Evolutionary conservation across 2,329 filamentous ascomycete genomes (phyloP), one percentile per base, ranked within the genome.

Genomic region (Pestalotiopsis sp.): DNA sequence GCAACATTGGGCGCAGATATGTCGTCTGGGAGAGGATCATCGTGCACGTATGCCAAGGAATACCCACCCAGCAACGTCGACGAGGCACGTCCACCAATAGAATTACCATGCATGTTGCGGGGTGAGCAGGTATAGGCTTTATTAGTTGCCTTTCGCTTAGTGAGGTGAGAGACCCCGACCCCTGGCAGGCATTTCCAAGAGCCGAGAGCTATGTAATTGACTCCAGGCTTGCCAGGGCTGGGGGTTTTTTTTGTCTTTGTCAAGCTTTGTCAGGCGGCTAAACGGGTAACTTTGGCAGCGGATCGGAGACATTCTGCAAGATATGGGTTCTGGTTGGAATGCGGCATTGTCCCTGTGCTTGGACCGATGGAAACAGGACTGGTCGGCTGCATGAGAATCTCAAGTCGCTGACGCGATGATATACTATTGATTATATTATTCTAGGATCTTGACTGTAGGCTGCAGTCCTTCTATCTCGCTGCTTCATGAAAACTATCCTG

Each of bases 11-110:
- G 17, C 20, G 45, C 6, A 59, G 57, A 27, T 23, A 11, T 36
- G 56, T 58, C 20, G 20, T 20, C 25, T 62, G 59, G 25, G 36
- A 38, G 1, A 20, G n/a, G 20, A 49, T 23, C 38, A 49, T 64
- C 62, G 27, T 64, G 62, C 23, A 52, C 62, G 62, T 64, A 49
- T 7, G 62, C 62, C 38, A 64, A 52, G 62, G 39, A 60, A 45
- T 64, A 62, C 59, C 59, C 13, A 39, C n/a, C 31, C 13, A 11
- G 13, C n/a, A 27, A 36, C 23, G 45, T 23, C 9, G 57, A 36
- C 20, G 57, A 13, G 23, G 57, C 52, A n/a, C 25, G 12, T 36
- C 59, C 59, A 62, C 59, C 59, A 62, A 62, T 62, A 36, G 59
- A 62, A 3, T 13, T 17, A 59, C 27, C 23, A 36, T 23, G 57